Base-by-base conservation (phyloP, 768 basidiomycete genomes). In the Boletus vinaceobasis region DNA sequence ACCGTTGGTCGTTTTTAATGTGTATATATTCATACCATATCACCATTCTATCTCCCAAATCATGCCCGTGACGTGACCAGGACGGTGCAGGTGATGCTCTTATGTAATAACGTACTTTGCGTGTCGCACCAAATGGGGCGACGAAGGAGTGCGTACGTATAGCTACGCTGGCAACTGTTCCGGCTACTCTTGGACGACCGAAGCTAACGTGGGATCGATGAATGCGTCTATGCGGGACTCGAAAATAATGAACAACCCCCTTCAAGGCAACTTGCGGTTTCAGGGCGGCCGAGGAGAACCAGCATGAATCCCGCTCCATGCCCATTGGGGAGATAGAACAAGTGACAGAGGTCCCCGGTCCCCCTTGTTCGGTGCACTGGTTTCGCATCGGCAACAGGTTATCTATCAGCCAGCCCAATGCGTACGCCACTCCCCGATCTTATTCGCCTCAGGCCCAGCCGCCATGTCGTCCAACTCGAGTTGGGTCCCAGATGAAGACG, bases 391-490 rank as follows among this genome's bases (percentile, higher is more conserved):
- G 21, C 6, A 15, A 7, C 17, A 31, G 5, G 9, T 48, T 38
- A 35, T 48, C 35, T 38, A 35, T 48, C 35, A 43, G 5, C 8
- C 13, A 7, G 21, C 21, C 8, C 31, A 38, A 14, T 4, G 19
- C 10, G 7, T 3, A 4, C 19, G 10, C 4, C 38, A 4, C 38
- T 17, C 21, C 11, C 39, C n/a, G 21, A 14, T 15, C n/a, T 1
- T 5, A 17, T 19, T 8, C 13, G 7, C 26, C 42, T 26, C 36
- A 36, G n/a, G 7, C 36, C 23, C 15, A 23, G 3, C 15, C 14
- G 42, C 11, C 44, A 63, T 63, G 61, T 52, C 61, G 7, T 39
- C 35, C 38, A 60, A 60, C 53, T 56, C 61, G 31, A 63, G 50
- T 10, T 63, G 61, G 61, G 53, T 62, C 37, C 57, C 61, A 7